Evolutionary conservation across 2,329 filamentous ascomycete genomes (phyloP), one percentile per base, ranked within the genome.

Genomic region (Neofusicoccum sp.): DNA sequence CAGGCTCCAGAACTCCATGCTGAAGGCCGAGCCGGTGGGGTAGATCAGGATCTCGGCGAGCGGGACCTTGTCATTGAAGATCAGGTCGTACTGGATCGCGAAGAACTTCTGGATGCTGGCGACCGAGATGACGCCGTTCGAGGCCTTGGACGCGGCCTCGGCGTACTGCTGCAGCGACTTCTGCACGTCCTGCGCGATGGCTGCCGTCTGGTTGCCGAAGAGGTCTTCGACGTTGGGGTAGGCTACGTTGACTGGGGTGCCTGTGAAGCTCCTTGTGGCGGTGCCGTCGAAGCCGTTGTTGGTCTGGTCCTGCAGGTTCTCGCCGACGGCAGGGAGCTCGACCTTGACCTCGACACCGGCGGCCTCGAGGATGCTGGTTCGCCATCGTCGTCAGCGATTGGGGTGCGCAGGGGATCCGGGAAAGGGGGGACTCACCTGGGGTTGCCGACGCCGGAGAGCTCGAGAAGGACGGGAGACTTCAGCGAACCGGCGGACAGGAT

Each of bases 31-130:
- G 2, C 67, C 66, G 2, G 66, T 64, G 1, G 76, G 74, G 0
- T 73, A 70, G 67, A 79, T 78, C 49, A 85, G 69, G 1, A 82
- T 73, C 67, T 85, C 84, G 0, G 76, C 79, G 2, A 84, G 71
- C 0, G 83, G 56, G 28, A 60, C 62, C 49, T 41, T 44, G 29
- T 61, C 59, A 31, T 66, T 66, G 80, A 0, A 82, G 48, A 60
- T 60, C 11, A 66, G 63, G 65, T 67, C 37, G 49, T 64, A 28
- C 61, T 65, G 61, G 36, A 68, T 62, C 4, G 61, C 49, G 34
- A 67, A 56, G 62, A 64, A 65, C 58, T 74, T 11, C 66, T 66
- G 7, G 36, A 59, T 9, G 9, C 28, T 28, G 5, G 36, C 61
- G 29, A 29, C 54, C 14, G 33, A 14, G 11, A 59, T 47, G 44